Conservation (phyloP, 192 early-diverging fungal species). For the Coemansia sp. region DNA sequence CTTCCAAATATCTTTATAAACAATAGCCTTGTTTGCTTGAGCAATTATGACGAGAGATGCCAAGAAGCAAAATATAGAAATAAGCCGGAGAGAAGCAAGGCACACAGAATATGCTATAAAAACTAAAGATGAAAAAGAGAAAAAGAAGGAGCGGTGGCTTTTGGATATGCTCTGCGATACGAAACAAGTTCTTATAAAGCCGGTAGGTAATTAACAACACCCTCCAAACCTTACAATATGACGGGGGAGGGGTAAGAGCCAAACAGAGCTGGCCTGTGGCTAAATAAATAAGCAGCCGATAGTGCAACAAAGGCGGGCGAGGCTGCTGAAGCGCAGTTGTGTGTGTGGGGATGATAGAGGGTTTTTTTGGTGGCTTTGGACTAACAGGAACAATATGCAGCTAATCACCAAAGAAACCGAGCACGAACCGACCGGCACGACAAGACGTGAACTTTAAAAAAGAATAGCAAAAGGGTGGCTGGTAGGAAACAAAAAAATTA, state of each 20-base stretch:
- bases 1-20: no score
- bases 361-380: conserved; percentile 12
- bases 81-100: no score
- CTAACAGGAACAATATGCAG: conserved; percentile 8
- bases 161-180: neutral
- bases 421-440: conserved; percentile 3
- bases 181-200: conserved; percentile 8
- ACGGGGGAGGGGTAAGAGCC: conserved; percentile 3
- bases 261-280: conserved; percentile 3
- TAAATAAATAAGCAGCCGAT: conserved; percentile 4
- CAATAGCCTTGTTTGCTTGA: no score
- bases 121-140: neutral
- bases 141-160: conserved; percentile 3
- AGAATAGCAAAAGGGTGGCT: conserved; percentile 6
- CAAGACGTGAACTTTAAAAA: conserved; percentile 8
- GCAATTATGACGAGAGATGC: no score
- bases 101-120: no score
- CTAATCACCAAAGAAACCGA: conserved; percentile 14
- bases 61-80: no score
- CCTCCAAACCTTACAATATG: neutral
- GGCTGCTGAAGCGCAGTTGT: conserved; percentile 6
- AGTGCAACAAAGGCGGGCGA: neutral
- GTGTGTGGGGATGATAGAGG: conserved; percentile 9
- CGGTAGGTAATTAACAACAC: conserved; percentile 5
- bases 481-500: conserved; percentile 1